These are phyloP conservation scores for Hygrophila difformis DNA, from an alignment of 257 asterid species.

Conservation along the genomic window DNA sequence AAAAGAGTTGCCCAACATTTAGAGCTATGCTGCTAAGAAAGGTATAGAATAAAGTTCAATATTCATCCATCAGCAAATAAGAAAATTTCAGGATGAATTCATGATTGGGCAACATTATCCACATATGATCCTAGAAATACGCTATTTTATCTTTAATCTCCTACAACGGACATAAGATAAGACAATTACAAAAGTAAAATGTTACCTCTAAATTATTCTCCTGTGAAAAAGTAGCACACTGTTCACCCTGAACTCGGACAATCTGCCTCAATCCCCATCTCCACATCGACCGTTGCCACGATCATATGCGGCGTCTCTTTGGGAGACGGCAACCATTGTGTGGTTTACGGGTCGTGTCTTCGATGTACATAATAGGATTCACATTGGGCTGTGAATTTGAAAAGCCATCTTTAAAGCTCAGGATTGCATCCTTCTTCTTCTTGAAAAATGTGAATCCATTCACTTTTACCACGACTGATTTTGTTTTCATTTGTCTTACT, in stretches of 20 bases:
- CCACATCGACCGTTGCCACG: slow-evolving; percentile 12
- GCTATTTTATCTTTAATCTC: no score
- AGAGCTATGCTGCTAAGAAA: no score
- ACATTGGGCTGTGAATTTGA: slow-evolving; percentile 51
- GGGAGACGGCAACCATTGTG: slow-evolving; percentile 86
- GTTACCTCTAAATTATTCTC: slow-evolving; percentile 7
- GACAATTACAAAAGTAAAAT: no score
- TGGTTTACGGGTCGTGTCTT: slow-evolving; percentile 79
- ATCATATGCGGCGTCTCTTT: slow-evolving; percentile 67
- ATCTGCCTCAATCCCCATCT: slow-evolving; percentile 32
- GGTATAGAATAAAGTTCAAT: no score
- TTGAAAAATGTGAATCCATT: slow-evolving; percentile 61
- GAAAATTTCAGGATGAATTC: no score
- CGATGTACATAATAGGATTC: slow-evolving; percentile 66
- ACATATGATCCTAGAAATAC: no score
- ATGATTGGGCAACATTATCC: no score
- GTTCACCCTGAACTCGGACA: slow-evolving; percentile 25
- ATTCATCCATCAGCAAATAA: no score
- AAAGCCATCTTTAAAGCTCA: slow-evolving; percentile 79
- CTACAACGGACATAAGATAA: no score
- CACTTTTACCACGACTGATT: slow-evolving; percentile 79
- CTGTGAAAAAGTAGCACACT: slow-evolving; percentile 13
- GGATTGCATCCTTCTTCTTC: slow-evolving; percentile 68
- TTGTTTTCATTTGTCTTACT: slow-evolving; percentile 52
- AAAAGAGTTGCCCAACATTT: no score